Evolutionary conservation across 208 protist species (phyloP), one percentile per base, ranked within the genome.

Genomic region (Kentomonas sorsogonicus): DNA sequence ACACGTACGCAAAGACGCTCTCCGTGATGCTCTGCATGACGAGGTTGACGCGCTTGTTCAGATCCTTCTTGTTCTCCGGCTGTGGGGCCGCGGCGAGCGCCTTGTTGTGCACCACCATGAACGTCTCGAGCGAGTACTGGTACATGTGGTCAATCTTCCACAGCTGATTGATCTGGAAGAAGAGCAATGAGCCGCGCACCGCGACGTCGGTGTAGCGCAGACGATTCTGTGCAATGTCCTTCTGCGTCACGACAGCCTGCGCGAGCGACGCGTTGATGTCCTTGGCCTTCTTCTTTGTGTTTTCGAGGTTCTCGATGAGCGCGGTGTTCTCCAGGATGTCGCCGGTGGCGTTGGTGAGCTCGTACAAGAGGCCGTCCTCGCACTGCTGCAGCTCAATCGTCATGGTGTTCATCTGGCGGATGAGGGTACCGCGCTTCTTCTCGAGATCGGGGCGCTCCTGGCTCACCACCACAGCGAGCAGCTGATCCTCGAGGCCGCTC

Each of bases 61-160:
- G 63, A 55, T 98, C 93, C 64, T 98, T 97, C 40, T 79, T 83
- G 60, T 97, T 83, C 62, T 92, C 77, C 16, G 97, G 91, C 50
- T 89, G 74, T 57, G 79, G 57, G 0, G 98, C 91, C 36, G 68
- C 64, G 30, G 68, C 48, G 34, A 99, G 94, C 18, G 97, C 97
- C 74, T 98, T 98, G 74, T 97, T 91, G 84, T 99, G 98, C 16
- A 99, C 97, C 7, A 95, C 93, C 78, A 96, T 96, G 85, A 99
- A 99, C 9, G 97, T 94, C 57, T 95, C 91, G 13, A 99, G 81
- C 13, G 97, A 99, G 76, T 97, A 99, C 68, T 98, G 93, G 63
- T 99, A 99, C 95, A 99, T 98, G 76, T 98, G 93, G 66, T 98
- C 93, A 67, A 99, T 97, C 59, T 96, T 93, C 77, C 83, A 89